Percentiles rank a stretch among this genome's conserved stretches.
These are phyloP conservation scores for Chaetomium globosum DNA, from an alignment of 2,329 filamentous ascomycete genomes.

Conservation along the genomic window DNA sequence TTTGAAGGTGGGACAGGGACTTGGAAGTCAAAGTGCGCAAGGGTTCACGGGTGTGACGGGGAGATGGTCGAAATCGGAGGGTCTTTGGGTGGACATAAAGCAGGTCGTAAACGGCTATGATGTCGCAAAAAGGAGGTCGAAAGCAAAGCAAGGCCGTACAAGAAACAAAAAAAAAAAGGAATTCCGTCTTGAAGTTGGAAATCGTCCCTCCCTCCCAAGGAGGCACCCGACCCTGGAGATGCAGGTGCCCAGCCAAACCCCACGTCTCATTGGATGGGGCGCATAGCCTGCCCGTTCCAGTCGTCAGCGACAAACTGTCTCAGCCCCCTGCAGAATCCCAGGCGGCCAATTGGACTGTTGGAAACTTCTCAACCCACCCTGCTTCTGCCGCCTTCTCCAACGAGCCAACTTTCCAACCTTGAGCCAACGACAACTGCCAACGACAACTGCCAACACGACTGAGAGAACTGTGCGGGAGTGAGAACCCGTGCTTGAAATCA, in stretches of 20 bases:
- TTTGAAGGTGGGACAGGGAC: neutral
- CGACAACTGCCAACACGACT: too few species aligned
- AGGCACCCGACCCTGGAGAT: slow-evolving; percentile 16
- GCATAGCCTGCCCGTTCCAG: slow-evolving; percentile 8
- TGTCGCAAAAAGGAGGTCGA: slow-evolving; percentile 7
- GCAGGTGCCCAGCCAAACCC: slow-evolving; percentile 26
- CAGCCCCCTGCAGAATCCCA: slow-evolving; percentile 26
- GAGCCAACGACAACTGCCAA: too few species aligned
- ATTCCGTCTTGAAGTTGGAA: slow-evolving; percentile 19
- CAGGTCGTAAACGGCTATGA: neutral
- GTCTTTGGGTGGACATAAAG: neutral
- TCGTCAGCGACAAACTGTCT: slow-evolving; percentile 18
- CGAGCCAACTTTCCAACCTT: too few species aligned
- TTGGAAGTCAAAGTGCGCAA: too few species aligned
- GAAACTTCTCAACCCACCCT: too few species aligned
- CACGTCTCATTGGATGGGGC: slow-evolving; percentile 29
- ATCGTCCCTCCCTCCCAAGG: slow-evolving; percentile 6
- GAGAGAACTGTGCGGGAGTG: too few species aligned
- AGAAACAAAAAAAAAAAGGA: neutral
- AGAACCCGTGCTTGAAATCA: too few species aligned
- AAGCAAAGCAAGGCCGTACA: neutral
- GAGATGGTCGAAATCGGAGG: neutral
- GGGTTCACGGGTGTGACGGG: neutral
- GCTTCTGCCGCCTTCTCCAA: too few species aligned
- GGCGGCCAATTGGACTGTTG: slow-evolving; percentile 17